phyloP scores from a whole-genome alignment of 169 alveolate genomes.

The Eimeria acervulina region DNA sequence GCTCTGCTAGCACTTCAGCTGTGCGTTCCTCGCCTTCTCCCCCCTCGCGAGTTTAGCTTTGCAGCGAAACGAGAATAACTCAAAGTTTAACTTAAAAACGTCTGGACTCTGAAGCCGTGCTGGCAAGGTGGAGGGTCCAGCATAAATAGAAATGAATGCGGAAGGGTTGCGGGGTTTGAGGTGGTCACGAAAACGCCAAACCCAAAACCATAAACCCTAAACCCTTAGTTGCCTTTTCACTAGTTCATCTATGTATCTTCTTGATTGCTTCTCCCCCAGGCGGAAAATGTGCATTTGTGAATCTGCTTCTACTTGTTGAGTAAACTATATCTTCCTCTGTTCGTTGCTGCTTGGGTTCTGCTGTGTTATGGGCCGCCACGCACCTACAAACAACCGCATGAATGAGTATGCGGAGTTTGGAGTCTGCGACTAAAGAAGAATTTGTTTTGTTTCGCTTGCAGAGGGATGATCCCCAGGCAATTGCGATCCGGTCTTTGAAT shows the following conservation, averaged over 20 bases:
- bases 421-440: neutral
- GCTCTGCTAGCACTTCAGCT: constrained; percentile 57
- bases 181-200: neutral
- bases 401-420: neutral
- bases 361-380: neutral
- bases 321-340: neutral
- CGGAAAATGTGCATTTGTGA: neutral
- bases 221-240: neutral
- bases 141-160: neutral
- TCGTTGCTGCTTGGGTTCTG: neutral
- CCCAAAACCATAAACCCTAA: neutral
- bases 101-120: neutral
- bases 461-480: neutral
- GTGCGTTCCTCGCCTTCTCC: neutral
- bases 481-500: neutral
- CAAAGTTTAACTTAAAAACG: neutral
- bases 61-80: neutral
- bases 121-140: neutral
- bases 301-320: neutral
- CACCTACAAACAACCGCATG: neutral
- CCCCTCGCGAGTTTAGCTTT: neutral
- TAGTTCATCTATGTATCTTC: neutral
- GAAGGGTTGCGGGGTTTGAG: neutral
- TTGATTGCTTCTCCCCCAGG: neutral
- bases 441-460: neutral